Evolutionary conservation across 352 stramenopile genomes (phyloP).

Genomic region (Pythium brachiatum): DNA sequence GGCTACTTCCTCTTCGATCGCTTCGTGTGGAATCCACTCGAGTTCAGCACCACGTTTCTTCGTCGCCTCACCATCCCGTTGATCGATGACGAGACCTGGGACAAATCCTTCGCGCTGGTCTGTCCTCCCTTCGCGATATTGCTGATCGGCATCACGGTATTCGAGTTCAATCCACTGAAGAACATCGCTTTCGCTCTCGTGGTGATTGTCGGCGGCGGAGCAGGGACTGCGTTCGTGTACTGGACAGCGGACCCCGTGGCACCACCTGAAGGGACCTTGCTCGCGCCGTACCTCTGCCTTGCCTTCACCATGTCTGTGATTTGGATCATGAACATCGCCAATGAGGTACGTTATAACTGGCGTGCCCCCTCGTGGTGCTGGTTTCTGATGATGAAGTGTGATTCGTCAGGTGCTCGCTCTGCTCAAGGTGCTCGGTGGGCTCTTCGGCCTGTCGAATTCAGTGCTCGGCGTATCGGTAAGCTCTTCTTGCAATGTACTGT

Average conservation of each 20-base stretch:
- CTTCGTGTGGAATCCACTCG: slow-evolving; percentile 70
- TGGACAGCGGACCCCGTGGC: slow-evolving; percentile 15
- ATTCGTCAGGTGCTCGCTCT: slow-evolving; percentile 46
- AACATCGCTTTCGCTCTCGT: slow-evolving; percentile 46
- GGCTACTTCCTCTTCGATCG: slow-evolving; percentile 36
- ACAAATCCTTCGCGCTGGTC: slow-evolving; percentile 67
- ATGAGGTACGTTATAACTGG: slow-evolving; percentile 37
- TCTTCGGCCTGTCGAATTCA: slow-evolving; percentile 76
- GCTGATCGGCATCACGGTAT: slow-evolving; percentile 49
- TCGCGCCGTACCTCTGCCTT: slow-evolving; percentile 64
- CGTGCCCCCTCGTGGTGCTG: neutral
- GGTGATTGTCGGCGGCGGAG: slow-evolving; percentile 41
- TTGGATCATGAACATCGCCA: slow-evolving; percentile 87
- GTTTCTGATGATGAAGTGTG: neutral
- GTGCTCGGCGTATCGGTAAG: slow-evolving; percentile 75
- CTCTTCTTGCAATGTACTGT: slow-evolving; percentile 11
- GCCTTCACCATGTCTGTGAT: slow-evolving; percentile 84
- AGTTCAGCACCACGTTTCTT: slow-evolving; percentile 64
- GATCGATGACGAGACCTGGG: slow-evolving; percentile 77
- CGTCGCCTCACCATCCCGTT: slow-evolving; percentile 73
- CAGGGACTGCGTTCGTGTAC: slow-evolving; percentile 44
- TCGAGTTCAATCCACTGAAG: slow-evolving; percentile 43
- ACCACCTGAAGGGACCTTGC: slow-evolving; percentile 44
- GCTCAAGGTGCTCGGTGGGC: slow-evolving; percentile 63
- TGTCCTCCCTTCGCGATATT: slow-evolving; percentile 65